phyloP scores from a whole-genome alignment of 371 early-diverging fungal genomes.

The Apophysomyces sp. region DNA sequence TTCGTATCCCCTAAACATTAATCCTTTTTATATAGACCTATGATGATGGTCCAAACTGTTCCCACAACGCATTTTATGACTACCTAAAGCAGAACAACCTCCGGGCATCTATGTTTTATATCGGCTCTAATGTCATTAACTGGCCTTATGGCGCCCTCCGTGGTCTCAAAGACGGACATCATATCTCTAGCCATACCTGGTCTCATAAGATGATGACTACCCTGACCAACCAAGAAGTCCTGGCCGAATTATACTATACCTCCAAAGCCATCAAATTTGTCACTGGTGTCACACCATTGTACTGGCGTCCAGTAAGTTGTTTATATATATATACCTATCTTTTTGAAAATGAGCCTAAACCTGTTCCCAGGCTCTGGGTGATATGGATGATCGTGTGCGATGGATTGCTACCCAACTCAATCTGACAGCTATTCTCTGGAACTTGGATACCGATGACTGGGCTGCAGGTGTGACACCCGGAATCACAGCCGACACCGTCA shows the following conservation, averaged over 20 bases:
- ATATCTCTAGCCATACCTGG: conserved; percentile 53
- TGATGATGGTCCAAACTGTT: conserved; percentile 49
- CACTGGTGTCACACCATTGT: conserved; percentile 49
- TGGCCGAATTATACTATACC: conserved; percentile 56
- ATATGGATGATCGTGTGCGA: conserved; percentile 53
- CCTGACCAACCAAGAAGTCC: conserved; percentile 50
- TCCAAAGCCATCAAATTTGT: conserved; percentile 50
- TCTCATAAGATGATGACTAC: conserved; percentile 57
- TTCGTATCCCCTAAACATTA: not conserved
- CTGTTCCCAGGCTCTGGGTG: conserved; percentile 29
- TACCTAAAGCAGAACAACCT: conserved; percentile 31
- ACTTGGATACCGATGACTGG: conserved; percentile 43
- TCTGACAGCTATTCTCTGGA: conserved; percentile 44
- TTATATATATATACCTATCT: conserved; percentile 1
- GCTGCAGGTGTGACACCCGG: conserved; percentile 27
- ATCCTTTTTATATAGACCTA: conserved; percentile 22
- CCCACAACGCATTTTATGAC: conserved; percentile 47
- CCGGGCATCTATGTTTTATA: conserved; percentile 49
- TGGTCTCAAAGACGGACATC: conserved; percentile 50
- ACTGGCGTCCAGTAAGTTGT: conserved; percentile 50
- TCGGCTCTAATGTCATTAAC: conserved; percentile 45
- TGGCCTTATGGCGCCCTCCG: conserved; percentile 50
- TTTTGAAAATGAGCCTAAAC: not conserved
- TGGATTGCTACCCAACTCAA: conserved; percentile 46
- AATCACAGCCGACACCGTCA: conserved; percentile 15